Evolutionary conservation across 805 yeast genomes (phyloP).

Genomic region (Ogataea philodendri): DNA sequence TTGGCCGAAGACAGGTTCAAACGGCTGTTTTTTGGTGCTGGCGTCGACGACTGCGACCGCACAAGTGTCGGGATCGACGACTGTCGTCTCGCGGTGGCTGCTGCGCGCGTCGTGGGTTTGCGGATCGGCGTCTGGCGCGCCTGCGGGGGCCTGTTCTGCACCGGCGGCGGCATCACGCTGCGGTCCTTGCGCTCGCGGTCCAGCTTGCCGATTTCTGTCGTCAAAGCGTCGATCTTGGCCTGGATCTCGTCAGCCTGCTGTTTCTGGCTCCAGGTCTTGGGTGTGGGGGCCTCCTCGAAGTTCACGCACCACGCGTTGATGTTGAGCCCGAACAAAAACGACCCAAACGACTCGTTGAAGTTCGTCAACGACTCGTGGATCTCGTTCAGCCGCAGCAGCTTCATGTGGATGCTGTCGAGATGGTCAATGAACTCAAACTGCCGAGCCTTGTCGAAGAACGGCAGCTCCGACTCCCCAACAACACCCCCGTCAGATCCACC

Average conservation of each 20-base stretch:
- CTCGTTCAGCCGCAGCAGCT: slow-evolving; percentile 53
- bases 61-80: slow-evolving; percentile 20
- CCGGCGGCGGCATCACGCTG: slow-evolving; percentile 29
- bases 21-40: slow-evolving; percentile 4
- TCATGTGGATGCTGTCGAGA: slow-evolving; percentile 43
- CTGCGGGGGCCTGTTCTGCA: not conserved
- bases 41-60: slow-evolving; percentile 12
- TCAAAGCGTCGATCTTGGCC: slow-evolving; percentile 18
- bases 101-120: slow-evolving; percentile 6
- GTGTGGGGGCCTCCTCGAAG: slow-evolving; percentile 40
- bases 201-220: slow-evolving; percentile 14
- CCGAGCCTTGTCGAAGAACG: slow-evolving; percentile 22
- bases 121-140: slow-evolving; percentile 4
- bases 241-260: slow-evolving; percentile 21
- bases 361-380: slow-evolving; percentile 60
- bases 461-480: slow-evolving; percentile 18
- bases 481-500: slow-evolving; percentile 3
- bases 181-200: slow-evolving; percentile 15
- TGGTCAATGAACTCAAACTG: slow-evolving; percentile 21
- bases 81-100: slow-evolving; percentile 13
- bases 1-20: slow-evolving; percentile 21
- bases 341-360: slow-evolving; percentile 72
- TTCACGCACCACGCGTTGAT: slow-evolving; percentile 89
- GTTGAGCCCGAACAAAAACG: slow-evolving; percentile 75
- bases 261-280: slow-evolving; percentile 23